Evolutionary conservation across 305 asterid genomes (phyloP), one percentile per base, ranked within the genome.

Genomic region (Solanum hybrid): DNA sequence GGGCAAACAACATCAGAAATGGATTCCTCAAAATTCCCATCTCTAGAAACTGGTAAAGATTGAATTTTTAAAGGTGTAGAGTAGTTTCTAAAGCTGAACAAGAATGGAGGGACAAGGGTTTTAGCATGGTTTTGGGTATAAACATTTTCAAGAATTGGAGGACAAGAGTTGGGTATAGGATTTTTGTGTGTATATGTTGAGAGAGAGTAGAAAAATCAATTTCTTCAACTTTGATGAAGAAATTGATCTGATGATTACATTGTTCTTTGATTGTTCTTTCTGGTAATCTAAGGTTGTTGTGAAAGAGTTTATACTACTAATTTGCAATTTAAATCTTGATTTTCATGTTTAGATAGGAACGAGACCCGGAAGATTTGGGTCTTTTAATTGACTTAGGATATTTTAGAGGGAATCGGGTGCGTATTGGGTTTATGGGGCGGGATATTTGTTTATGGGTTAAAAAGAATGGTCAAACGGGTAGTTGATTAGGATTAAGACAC

Each of bases 21-120:
- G 15, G 91, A 85, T 87, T 95, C 98, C 40, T 95, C 97, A 92
- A 92, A 97, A 90, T 97, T 96, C 3, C 99, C 99, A 93, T 94
- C 98, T 85, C 98, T 93, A 75, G 91, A 91, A 37, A 86, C 76
- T 5, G 92, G 72, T 22, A 88, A 92, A 88, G 93, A 86, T 56
- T 91, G 90, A 45, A 64, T 88, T 64, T 93, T 95, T 86, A 77
- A 78, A 29, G 94, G 73, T 64, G 29, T 34, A 27, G 94, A 95
- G 85, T 93, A 93, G 86, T 91, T 91, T n/a, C 91, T 92, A 14
- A 81, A 80, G 13, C 91, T 92, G 15, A 81, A 80, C 13, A 40
- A 42, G 86, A 93, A 92, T 76, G 85, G 38, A 17, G 79, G 89
- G 78, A 56, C 37, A 69, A 84, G 92, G 95, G 93, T 89, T 94